Evolutionary conservation across 306 rosid species (phyloP).

Genomic region (Astragalus glycyphyllos): DNA sequence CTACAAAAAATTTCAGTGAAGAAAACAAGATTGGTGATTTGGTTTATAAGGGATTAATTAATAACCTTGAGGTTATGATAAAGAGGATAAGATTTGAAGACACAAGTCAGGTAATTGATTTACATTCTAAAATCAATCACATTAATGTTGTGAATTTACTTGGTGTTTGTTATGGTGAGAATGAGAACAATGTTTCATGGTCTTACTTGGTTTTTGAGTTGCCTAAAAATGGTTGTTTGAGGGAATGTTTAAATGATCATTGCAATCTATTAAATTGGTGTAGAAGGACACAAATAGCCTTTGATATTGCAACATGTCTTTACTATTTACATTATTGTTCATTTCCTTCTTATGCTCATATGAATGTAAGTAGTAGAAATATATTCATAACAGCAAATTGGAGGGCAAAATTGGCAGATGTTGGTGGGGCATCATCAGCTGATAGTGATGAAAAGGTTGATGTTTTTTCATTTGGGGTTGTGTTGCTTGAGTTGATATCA

Average conservation of each 20-base stretch:
- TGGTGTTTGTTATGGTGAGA: slow-evolving; percentile 68
- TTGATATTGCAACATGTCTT: slow-evolving; percentile 73
- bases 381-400: slow-evolving; percentile 58
- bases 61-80: slow-evolving; percentile 59
- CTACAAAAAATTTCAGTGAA: slow-evolving; percentile 61
- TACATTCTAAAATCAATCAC: slow-evolving; percentile 74
- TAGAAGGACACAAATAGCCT: slow-evolving; percentile 61
- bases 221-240: slow-evolving; percentile 67
- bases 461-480: slow-evolving; percentile 71
- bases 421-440: slow-evolving; percentile 40
- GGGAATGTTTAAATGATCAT: slow-evolving; percentile 57
- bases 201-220: slow-evolving; percentile 66
- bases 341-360: slow-evolving; percentile 66
- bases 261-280: slow-evolving; percentile 53
- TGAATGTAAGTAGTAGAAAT: slow-evolving; percentile 54
- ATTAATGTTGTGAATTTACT: slow-evolving; percentile 65
- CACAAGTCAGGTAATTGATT: slow-evolving; percentile 55
- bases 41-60: slow-evolving; percentile 53
- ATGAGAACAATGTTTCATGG: slow-evolving; percentile 52
- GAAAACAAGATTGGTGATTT: slow-evolving; percentile 53
- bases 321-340: slow-evolving; percentile 70
- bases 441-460: slow-evolving; percentile 54
- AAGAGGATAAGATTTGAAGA: slow-evolving; percentile 65
- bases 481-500: slow-evolving; percentile 70
- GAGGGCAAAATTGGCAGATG: slow-evolving; percentile 66